A percentile compares a stretch with the other conserved stretches of the same genome.
phyloP scores from a whole-genome alignment of 345 rosid species.

The Dovyalis caffra region DNA sequence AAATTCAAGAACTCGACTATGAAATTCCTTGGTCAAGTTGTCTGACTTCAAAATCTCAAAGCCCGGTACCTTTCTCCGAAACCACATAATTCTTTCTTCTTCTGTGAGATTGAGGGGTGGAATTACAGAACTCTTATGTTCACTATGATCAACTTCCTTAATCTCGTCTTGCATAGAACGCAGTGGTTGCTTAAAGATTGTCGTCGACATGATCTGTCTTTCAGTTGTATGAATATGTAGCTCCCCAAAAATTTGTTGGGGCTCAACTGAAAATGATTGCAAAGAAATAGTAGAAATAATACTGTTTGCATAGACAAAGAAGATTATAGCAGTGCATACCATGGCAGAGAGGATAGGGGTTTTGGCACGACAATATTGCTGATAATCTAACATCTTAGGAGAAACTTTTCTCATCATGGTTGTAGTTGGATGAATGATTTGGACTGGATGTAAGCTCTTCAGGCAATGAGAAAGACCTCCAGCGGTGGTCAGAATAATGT shows the following conservation, averaged over 20 bases:
- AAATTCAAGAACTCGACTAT: constrained; percentile 47
- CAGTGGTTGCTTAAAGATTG: constrained; percentile 23
- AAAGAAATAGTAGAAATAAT: constrained; percentile 25
- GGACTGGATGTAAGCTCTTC: not conserved
- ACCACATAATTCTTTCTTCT: constrained; percentile 49
- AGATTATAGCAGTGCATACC: constrained; percentile 31
- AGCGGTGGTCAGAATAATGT: not conserved
- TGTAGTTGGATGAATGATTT: not conserved
- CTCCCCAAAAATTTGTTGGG: constrained; percentile 14
- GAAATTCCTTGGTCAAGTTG: constrained; percentile 44
- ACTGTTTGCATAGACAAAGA: constrained; percentile 40
- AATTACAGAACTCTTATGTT: constrained; percentile 30
- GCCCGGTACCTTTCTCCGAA: constrained; percentile 37
- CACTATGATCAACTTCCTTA: constrained; percentile 1
- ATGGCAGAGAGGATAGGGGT: constrained; percentile 24
- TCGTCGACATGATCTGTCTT: constrained; percentile 15
- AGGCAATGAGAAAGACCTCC: not conserved
- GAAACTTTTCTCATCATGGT: constrained; percentile 18
- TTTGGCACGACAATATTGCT: constrained; percentile 23
- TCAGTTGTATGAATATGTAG: constrained; percentile 14
- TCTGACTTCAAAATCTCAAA: constrained; percentile 54
- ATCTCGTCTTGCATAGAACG: constrained; percentile 29
- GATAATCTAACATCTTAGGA: constrained; percentile 17
- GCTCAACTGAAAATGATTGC: constrained; percentile 9
- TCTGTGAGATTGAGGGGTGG: constrained; percentile 48